A percentile compares a stretch with the other conserved stretches of the same genome.
Evolutionary conservation across 78 protist genomes (phyloP).

Genomic region (Chrysochromulina tobinii): DNA sequence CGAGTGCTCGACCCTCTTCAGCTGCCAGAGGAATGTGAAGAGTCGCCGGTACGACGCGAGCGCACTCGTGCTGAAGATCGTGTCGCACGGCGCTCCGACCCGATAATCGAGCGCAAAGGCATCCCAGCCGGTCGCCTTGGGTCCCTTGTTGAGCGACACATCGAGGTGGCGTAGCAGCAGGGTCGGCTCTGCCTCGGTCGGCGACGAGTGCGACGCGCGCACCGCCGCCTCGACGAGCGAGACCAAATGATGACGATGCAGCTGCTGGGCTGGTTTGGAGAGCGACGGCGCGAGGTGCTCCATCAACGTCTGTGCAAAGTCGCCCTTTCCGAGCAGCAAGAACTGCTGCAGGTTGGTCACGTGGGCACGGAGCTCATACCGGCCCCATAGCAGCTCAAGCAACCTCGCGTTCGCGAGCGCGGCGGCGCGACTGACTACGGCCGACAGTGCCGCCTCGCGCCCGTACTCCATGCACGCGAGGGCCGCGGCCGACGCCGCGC

Average conservation of each 20-base stretch:
- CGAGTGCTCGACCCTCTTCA: conserved; percentile 17
- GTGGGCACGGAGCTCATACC: conserved; percentile 59
- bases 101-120: conserved; percentile 72
- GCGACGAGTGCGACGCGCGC: conserved; percentile 58
- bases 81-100: conserved; percentile 52
- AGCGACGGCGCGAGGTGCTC: conserved; percentile 61
- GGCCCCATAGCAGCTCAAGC: conserved; percentile 35
- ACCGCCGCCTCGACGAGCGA: conserved; percentile 60
- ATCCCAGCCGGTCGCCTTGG: conserved; percentile 71
- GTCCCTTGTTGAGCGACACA: conserved; percentile 29
- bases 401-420: not conserved
- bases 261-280: conserved; percentile 35
- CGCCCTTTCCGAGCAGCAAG: conserved; percentile 81
- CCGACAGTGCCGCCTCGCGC: not conserved
- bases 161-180: conserved; percentile 51
- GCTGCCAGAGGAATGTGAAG: not conserved
- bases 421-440: not conserved
- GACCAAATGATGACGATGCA: conserved; percentile 46
- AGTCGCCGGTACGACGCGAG: not conserved
- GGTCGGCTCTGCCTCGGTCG: conserved; percentile 25
- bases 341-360: conserved; percentile 57
- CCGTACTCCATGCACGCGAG: not conserved
- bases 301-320: conserved; percentile 75
- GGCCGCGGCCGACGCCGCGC: no score
- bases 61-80: conserved; percentile 19